Base-by-base conservation (phyloP, 2,329 filamentous ascomycete species). In the Sodiomyces alkalinus region DNA sequence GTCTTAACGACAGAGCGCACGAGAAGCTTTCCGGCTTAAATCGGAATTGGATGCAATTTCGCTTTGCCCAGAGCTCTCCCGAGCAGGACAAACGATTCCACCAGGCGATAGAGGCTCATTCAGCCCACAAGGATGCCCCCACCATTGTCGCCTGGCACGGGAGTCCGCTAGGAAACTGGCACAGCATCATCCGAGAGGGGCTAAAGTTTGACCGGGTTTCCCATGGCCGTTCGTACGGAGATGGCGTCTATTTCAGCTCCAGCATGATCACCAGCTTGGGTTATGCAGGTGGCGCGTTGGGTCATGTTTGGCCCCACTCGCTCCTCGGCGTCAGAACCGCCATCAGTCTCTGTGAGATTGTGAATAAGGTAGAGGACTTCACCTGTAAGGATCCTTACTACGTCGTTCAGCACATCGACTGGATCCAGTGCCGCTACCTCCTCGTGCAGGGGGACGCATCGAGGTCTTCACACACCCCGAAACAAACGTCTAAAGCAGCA, bases 121-220 rank as follows among this genome's bases (percentile, higher is more conserved):
- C 47, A 17, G 22, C 41, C n/a, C 33, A 21, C 39, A 59, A 25
- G 38, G 51, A 33, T 4, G 18, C 20, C 4, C 78, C 80, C 0
- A 87, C 81, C 0, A 49, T 93, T 2, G 83, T 92, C 42, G 82
- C 80, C 0, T 93, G 80, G 75, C 86, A 94, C 47, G 86, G 85
- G 5, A 92, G 81, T 42, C 48, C 55, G 0, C 38, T 92, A 3
- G 39, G 49, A 3, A 93, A 92, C 42, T 93, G 86, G 86, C 86
- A 94, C 49, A 80, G 76, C 41, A 93, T 94, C 41, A 72, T 93
- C 36, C 72, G 85, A 18, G 71, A 78, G 34, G 85, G 86, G 0
- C 58, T 94, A 5, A 70, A 92, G 46, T 93, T 74, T 52, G 66
- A 70, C 4, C 49, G 66, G 1, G 52, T 56, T 0, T 22, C 47